Percentiles rank a stretch among this genome's conserved stretches.
Evolutionary conservation across 2,329 filamentous ascomycete species (phyloP).

Genomic region (Botrytis deweyae): DNA sequence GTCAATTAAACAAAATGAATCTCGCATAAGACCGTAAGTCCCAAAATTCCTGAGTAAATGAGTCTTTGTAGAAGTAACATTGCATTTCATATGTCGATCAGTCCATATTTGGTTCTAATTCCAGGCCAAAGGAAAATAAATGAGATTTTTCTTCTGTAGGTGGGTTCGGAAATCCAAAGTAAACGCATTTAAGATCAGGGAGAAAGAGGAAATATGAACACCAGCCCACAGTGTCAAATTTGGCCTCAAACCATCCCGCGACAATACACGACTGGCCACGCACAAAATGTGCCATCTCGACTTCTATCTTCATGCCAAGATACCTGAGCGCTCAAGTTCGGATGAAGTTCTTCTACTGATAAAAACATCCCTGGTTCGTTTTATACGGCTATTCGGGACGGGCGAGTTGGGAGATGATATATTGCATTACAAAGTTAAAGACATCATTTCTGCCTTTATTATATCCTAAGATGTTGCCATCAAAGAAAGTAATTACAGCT

Average conservation of each 20-base stretch:
- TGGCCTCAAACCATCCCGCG: slow-evolving; percentile 9
- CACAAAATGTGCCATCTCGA: background rate
- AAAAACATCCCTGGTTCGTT: no score
- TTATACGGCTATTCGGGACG: no score
- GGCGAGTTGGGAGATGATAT: background rate
- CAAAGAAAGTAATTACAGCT: background rate
- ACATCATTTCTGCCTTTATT: background rate
- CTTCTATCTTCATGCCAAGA: background rate
- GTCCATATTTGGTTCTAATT: background rate
- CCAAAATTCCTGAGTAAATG: background rate
- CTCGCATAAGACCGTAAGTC: background rate
- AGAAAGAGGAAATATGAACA: background rate
- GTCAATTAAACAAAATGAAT: background rate
- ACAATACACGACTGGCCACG: background rate
- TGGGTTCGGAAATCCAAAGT: background rate
- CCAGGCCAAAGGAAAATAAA: background rate
- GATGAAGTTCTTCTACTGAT: background rate
- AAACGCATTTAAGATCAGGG: background rate
- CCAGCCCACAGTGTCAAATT: background rate
- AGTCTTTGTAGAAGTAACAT: background rate
- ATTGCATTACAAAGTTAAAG: background rate
- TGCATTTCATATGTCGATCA: background rate
- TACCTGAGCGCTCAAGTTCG: slow-evolving; percentile 2
- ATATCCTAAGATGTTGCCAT: background rate
- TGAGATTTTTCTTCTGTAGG: background rate